Percentiles rank a stretch among this genome's conserved stretches.
phyloP scores from a whole-genome alignment of 1,284 basidiomycete species.

The Ustilago hordei region DNA sequence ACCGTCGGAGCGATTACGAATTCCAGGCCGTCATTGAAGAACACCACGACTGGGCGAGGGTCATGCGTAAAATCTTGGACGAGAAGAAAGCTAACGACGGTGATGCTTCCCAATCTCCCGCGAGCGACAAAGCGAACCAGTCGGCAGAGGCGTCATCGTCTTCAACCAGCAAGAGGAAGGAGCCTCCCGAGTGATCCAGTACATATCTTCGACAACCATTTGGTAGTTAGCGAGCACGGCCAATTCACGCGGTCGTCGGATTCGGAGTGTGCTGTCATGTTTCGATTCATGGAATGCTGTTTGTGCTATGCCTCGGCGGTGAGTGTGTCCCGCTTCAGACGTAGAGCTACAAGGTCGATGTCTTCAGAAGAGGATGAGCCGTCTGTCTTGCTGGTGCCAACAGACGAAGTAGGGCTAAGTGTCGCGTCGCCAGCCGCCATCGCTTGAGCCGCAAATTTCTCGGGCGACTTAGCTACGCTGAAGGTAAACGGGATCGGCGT shows the following conservation, averaged over 20 bases:
- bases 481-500: conserved; percentile 22
- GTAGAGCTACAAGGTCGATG: conserved; percentile 32
- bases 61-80: neutral
- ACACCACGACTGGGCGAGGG: too few species aligned
- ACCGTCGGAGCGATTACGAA: neutral
- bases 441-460: neutral
- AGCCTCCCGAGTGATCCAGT: neutral
- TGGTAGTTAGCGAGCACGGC: neutral
- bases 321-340: conserved; percentile 9
- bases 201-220: neutral
- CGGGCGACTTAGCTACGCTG: conserved; percentile 22
- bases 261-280: neutral
- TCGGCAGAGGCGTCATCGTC: neutral
- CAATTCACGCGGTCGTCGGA: neutral
- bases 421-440: neutral
- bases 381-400: conserved; percentile 19
- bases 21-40: conserved; percentile 1
- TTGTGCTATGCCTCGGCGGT: conserved; percentile 1
- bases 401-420: conserved; percentile 19
- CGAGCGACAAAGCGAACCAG: neutral
- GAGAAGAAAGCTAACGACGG: neutral
- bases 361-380: conserved; percentile 33
- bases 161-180: conserved; percentile 1
- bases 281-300: neutral
- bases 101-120: neutral